phyloP scores from a whole-genome alignment of 2,329 filamentous ascomycete species.

The Rhynchosporium graminicola region DNA sequence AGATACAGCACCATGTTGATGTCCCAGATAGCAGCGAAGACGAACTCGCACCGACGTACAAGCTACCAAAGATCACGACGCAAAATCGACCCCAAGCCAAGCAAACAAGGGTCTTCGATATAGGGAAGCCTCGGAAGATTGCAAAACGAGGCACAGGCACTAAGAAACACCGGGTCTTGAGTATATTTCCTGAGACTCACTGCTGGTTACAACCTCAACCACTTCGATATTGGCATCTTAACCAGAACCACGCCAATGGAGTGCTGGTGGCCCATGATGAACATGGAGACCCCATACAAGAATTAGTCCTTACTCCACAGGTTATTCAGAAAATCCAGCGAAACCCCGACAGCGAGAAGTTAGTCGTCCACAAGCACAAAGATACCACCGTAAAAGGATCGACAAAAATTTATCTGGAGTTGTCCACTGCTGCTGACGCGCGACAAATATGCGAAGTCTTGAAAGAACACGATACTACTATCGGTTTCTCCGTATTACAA shows the following conservation, averaged over 20 bases:
- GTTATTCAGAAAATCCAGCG: background rate
- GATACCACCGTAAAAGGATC: background rate
- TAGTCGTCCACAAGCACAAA: conserved; percentile 1
- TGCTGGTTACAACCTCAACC: background rate
- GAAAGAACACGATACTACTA: conserved; percentile 3
- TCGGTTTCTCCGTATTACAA: background rate
- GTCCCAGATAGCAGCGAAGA: background rate
- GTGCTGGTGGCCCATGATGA: background rate
- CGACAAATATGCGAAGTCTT: conserved; percentile 1
- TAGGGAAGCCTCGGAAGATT: background rate
- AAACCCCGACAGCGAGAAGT: background rate
- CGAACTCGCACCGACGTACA: background rate
- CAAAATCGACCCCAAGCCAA: background rate
- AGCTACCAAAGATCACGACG: background rate
- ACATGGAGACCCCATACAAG: background rate
- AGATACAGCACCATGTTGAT: background rate
- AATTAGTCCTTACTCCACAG: background rate
- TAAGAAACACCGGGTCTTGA: background rate
- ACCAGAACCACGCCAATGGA: background rate
- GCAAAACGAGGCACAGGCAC: background rate
- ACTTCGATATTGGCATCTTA: background rate
- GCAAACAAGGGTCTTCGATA: background rate
- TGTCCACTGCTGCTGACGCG: background rate
- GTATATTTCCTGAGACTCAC: background rate
- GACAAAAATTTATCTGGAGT: background rate